Evolutionary conservation across 345 rosid species (phyloP), one percentile per base, ranked within the genome.

Genomic region (Citropsis articulata): DNA sequence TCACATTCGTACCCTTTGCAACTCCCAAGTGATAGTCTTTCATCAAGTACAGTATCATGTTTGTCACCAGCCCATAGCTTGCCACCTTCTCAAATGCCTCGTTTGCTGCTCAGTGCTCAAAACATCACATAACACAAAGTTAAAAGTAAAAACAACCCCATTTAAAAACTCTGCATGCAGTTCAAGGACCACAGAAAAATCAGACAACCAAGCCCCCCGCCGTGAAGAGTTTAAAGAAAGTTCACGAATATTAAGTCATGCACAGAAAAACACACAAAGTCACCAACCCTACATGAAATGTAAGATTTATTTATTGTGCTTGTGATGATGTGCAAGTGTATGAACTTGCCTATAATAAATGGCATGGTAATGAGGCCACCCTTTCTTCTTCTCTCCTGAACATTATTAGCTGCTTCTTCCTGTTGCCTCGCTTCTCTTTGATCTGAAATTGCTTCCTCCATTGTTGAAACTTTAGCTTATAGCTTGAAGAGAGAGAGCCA

Each of bases 31-130:
- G 80, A 69, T 91, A 92, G 63, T 89, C 90, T 71, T 42, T 79
- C 25, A 86, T 88, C 83, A 92, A 64, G 75, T 92, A 92, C 69
- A 87, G 66, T 56, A 92, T 89, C 93, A 92, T 92, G 82, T 92
- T 91, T 55, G 93, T 85, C 57, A 83, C 13, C 76, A 92, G 66
- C 40, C 97, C 97, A 82, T 92, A 92, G 77, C 95, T 90, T 36
- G 97, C 90, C 83, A 92, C 92, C 83, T 88, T 89, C 89, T 92
- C 97, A 31, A 92, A 87, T 38, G 93, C 90, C 88, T 92, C 97
- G 73, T 92, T 92, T 64, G 88, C 97, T 92, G 83, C 48, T 35
- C 70, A 66, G 50, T 45, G 50, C 50, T 13, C 50, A 45, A 45
- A 35, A 19, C 45, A 53, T 53, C 57, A 21, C 48, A 36, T 40